Evolutionary conservation across 2,329 filamentous ascomycete genomes (phyloP).

Genomic region (Zasmidium angulare): DNA sequence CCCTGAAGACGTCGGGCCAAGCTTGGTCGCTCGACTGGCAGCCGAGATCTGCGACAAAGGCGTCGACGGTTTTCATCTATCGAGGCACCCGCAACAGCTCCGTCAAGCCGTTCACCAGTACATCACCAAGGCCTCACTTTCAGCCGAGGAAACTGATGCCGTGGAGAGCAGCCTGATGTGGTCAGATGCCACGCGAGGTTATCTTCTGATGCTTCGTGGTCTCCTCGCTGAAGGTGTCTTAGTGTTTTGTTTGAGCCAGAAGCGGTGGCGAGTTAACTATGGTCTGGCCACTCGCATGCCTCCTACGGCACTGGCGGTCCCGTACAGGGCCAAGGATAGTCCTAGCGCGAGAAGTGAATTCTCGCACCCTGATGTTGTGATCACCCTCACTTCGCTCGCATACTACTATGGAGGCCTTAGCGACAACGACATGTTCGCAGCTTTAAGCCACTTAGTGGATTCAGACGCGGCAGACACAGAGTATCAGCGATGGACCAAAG

Average conservation of each 20-base stretch:
- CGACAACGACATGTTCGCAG: slow-evolving; percentile 44
- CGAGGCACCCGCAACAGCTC: slow-evolving; percentile 10
- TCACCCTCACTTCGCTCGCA: slow-evolving; percentile 63
- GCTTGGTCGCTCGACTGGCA: slow-evolving; percentile 32
- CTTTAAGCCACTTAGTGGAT: slow-evolving; percentile 24
- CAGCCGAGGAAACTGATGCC: neutral
- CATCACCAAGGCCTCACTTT: slow-evolving; percentile 17
- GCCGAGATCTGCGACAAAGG: slow-evolving; percentile 34
- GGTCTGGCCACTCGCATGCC: slow-evolving; percentile 51
- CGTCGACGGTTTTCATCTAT: slow-evolving; percentile 19
- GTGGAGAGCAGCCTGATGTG: slow-evolving; percentile 19
- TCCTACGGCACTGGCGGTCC: slow-evolving; percentile 57
- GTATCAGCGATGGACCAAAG: slow-evolving; percentile 28
- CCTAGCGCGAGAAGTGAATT: slow-evolving; percentile 65
- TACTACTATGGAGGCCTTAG: slow-evolving; percentile 66
- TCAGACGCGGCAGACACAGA: slow-evolving; percentile 29
- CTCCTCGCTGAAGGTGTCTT: slow-evolving; percentile 63
- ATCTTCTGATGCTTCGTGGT: slow-evolving; percentile 57
- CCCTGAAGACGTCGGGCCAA: slow-evolving; percentile 35
- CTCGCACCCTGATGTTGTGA: slow-evolving; percentile 66
- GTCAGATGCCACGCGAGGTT: slow-evolving; percentile 25
- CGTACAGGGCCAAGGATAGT: slow-evolving; percentile 65
- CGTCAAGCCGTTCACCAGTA: slow-evolving; percentile 18
- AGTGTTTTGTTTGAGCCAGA: slow-evolving; percentile 58
- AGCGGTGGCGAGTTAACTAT: slow-evolving; percentile 67